Base-by-base conservation (phyloP, 495 filamentous ascomycete genomes). In the Thozetella sp. region DNA sequence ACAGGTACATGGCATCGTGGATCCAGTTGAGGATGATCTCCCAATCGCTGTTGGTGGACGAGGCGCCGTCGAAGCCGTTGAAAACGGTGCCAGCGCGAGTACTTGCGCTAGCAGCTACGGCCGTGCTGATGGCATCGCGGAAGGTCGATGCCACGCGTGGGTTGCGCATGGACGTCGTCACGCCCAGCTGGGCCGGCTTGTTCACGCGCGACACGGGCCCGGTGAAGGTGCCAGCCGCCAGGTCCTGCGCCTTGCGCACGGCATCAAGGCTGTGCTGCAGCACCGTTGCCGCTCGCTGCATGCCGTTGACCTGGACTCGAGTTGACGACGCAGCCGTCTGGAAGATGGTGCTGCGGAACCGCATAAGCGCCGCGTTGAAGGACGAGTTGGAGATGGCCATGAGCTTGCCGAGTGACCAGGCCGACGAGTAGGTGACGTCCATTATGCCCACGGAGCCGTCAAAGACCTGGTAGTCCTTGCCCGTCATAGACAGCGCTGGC, bases 381-480 rank as follows among this genome's bases (percentile, higher is more conserved):
- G 51, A 25, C 4, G 26, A 34, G 55, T 81, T 68, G 0, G 53
- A 66, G 0, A 76, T 51, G 0, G 72, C 78, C 30, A 80, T 30
- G 0, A 58, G 63, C 17, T 63, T 63, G 0, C 82, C 82, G 0
- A 83, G 57, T 25, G 79, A 63, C 82, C 82, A 85, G 0, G 82
- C 82, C 0, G 63, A 50, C 2, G 66, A 70, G 53, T 81, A 84
- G 0, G 76, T 75, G 6, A 83, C 56, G 56, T 85, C 80, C 75
- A 84, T 80, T 4, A 86, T 22, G 0, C 74, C 72, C 0, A 71
- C 37, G 1, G 71, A 12, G 12, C 52, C 25, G 51, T 87, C 84
- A 1, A 86, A 45, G 12, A 84, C 74, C 60, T 83, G 74, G 11
- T 75, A 56, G 52, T 78, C 72, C 13, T 54, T 2, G 63, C 77